Evolutionary conservation across 208 protist genomes (phyloP).

Genomic region (Leishmania braziliensis): DNA sequence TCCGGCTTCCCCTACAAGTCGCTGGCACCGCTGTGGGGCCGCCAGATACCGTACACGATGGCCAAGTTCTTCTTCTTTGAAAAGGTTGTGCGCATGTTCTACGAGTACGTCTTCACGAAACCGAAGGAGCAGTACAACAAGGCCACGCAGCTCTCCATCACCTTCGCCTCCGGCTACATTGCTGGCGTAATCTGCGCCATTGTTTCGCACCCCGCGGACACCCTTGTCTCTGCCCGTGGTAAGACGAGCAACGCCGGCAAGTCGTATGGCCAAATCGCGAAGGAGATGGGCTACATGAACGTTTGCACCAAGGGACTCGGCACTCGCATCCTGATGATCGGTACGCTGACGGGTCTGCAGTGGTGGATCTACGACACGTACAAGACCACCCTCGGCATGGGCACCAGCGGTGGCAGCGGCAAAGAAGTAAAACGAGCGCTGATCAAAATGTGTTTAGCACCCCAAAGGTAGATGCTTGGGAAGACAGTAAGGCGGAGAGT

Average conservation of each 20-base stretch:
- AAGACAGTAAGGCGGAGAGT: too few relatives aligned
- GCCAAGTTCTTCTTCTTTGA: conserved; percentile 96
- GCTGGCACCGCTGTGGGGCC: conserved; percentile 90
- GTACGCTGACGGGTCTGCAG: conserved; percentile 96
- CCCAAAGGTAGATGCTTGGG: too few relatives aligned
- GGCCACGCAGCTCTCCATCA: conserved; percentile 85
- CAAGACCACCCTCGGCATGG: conserved; percentile 67
- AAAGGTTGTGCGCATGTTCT: conserved; percentile 82
- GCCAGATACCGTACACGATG: conserved; percentile 97
- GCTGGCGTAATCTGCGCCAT: conserved; percentile 95
- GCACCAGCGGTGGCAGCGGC: conserved; percentile 46
- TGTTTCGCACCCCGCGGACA: conserved; percentile 97
- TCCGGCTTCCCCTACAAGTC: conserved; percentile 91
- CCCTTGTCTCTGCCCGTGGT: conserved; percentile 91
- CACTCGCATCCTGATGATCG: conserved; percentile 97
- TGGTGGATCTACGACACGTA: conserved; percentile 94
- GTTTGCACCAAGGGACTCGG: conserved; percentile 92
- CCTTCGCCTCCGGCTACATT: conserved; percentile 94
- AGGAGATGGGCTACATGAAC: conserved; percentile 84
- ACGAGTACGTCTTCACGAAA: conserved; percentile 86
- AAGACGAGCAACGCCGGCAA: conserved; percentile 87
- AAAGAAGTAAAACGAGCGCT: conserved; percentile 15
- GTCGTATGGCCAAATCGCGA: conserved; percentile 78
- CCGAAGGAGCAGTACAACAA: conserved; percentile 92
- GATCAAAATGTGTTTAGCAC: neutral